Evolutionary conservation across 768 basidiomycete species (phyloP), one percentile per base, ranked within the genome.

Genomic region (Mycena galopus): DNA sequence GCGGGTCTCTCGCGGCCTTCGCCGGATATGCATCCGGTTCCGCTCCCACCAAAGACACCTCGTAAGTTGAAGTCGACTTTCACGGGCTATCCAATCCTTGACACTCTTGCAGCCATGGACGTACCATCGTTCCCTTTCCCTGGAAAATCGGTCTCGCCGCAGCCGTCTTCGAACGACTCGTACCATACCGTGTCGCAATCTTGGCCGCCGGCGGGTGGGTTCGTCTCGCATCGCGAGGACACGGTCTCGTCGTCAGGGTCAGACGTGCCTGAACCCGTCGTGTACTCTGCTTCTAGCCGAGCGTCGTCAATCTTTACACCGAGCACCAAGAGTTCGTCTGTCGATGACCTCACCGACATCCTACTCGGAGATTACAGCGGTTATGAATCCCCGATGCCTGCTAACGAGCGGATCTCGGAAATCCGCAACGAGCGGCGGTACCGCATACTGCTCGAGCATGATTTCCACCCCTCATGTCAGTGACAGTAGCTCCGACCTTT

Each of bases 391-490:
- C 85, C 84, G 0, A 77, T 82, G 2, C 83, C 84, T 0, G 75
- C 73, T 25, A 84, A 88, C 50, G 82, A 84, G 33, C 71, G 72
- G 14, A 76, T 83, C 14, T 79, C 83, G 25, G 86, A 88, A 50
- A 80, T 83, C 33, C 84, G 83, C 71, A 86, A 92, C 66, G 94
- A 95, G 82, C 83, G 89, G 74, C 84, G 89, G 65, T 96, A 95
- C 79, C 83, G 94, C 37, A 82, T 92, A 73, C 81, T 92, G 58
- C 82, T 92, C 56, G 87, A 84, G 47, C 94, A 95, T 72, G 84
- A 88, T 23, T 95, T 91, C 81, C 91, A 96, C 77, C 86, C 87
- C n/a, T 89, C 91, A 10, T 77, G 93, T 94, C 76, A 75, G 91
- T 81, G 51, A n/a, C n/a, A n/a, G n/a, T n/a, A n/a, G 2, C 60